phyloP scores from a whole-genome alignment of 805 yeast genomes.

The Nakazawaea peltata region DNA sequence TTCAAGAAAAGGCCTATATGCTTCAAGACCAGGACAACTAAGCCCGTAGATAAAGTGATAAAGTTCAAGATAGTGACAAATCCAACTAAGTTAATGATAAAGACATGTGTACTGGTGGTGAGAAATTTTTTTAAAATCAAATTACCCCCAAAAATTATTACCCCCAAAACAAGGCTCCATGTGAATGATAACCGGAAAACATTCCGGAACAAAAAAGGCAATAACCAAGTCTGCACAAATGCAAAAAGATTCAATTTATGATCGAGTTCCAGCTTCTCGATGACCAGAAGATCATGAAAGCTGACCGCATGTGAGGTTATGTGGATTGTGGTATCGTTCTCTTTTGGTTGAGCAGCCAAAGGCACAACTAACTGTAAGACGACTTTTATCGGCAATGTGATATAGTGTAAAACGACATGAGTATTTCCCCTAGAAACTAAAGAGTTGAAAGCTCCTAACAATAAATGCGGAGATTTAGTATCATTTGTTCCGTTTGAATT shows the following conservation, averaged over 20 bases:
- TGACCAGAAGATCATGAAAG: too few relatives aligned
- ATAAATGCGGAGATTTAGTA: too few relatives aligned
- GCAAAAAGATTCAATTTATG: background rate
- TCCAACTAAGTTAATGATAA: slow-evolving; percentile 18
- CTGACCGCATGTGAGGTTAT: too few relatives aligned
- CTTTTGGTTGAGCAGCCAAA: too few relatives aligned
- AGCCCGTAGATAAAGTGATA: slow-evolving; percentile 21
- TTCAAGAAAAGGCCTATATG: slow-evolving; percentile 35
- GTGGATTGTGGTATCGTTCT: too few relatives aligned
- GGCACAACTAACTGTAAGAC: too few relatives aligned
- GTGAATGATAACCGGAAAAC: background rate
- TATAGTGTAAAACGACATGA: too few relatives aligned
- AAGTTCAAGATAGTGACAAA: slow-evolving; percentile 20
- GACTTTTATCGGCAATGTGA: too few relatives aligned
- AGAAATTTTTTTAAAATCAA: background rate
- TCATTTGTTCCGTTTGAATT: too few relatives aligned
- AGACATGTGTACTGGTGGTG: background rate
- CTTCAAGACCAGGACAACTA: slow-evolving; percentile 25
- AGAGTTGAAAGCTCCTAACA: too few relatives aligned
- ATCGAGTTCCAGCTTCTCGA: slow-evolving; percentile 1
- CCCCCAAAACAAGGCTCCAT: background rate
- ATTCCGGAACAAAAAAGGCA: slow-evolving; percentile 2
- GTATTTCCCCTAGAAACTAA: too few relatives aligned
- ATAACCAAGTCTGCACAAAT: slow-evolving; percentile 1
- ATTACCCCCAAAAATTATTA: background rate